Evolutionary conservation across 257 asterid species (phyloP), one percentile per base, ranked within the genome.

Genomic region (Nemophila menziesii): DNA sequence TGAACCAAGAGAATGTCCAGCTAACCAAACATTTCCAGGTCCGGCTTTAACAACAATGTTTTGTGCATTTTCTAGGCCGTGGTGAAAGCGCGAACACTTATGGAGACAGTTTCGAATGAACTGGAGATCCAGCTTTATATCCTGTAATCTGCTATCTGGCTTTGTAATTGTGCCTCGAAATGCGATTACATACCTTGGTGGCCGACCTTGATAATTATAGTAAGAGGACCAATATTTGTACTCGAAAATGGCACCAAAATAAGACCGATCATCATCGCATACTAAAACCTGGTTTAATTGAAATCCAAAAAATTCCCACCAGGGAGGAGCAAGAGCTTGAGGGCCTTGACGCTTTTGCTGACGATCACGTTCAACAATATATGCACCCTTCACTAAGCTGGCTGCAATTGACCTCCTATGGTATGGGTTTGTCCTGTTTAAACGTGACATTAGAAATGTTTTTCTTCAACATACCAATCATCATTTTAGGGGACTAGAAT

Each of bases 271-370:
- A 11, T 73, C 79, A 14, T 52, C 57, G 53, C 80, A 87, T 0
- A 67, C 53, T 0, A 80, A 71, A 0, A 58, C 40, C 9, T 72
- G 74, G 68, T 20, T 14, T 6, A 76, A 27, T 1, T n/a, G 62
- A 69, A 86, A 81, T 20, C 67, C 46, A 57, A 78, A 86, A 24
- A 62, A 78, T 0, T 69, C 67, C 94, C 92, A 86, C 96, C 96
- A 86, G 0, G 83, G 78, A 0, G 77, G 68, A 20, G 94, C 94
- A 16, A 71, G 65, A 13, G 83, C 81, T 7, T 65, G 53, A 7
- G 61, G 65, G 52, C 70, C 79, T 2, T 61, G 63, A 2, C 84
- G 78, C 15, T 66, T 68, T 50, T 66, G 62, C 4, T 64, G 75
- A 3, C 93, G 70, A 52, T 85, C 93, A 0, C 69, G 61, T 54